Evolutionary conservation across 805 yeast species (phyloP).

Genomic region (Yarrowia keelungensis): DNA sequence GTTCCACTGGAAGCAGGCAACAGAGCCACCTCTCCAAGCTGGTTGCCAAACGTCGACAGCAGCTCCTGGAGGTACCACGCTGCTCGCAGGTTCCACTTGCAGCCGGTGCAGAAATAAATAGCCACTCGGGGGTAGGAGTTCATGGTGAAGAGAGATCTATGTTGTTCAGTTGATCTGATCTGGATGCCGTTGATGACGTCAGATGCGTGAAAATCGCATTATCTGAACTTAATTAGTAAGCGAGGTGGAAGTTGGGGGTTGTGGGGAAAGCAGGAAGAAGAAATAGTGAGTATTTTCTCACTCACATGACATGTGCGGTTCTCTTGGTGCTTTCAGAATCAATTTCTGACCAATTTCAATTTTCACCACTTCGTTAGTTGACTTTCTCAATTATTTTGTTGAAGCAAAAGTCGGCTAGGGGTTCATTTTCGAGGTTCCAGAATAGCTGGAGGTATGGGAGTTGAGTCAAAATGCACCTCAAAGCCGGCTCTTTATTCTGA

Average conservation of each 20-base stretch:
- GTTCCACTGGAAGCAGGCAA: conserved; percentile 60
- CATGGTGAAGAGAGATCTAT: background rate
- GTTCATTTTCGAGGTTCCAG: background rate
- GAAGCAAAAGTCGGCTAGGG: background rate
- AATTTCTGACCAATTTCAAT: too few relatives aligned
- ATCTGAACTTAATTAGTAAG: background rate
- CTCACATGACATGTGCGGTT: too few relatives aligned
- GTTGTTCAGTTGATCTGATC: background rate
- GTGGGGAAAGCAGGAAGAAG: too few relatives aligned
- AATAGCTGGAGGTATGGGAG: too few relatives aligned
- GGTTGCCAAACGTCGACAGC: conserved; percentile 74
- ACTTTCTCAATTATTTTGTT: background rate
- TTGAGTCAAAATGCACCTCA: too few relatives aligned
- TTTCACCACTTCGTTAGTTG: too few relatives aligned
- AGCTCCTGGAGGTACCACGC: conserved; percentile 88
- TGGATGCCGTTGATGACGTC: conserved; percentile 15
- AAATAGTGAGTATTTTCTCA: too few relatives aligned
- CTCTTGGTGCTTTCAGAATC: too few relatives aligned
- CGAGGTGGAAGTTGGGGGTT: background rate
- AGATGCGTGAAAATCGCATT: conserved; percentile 6
- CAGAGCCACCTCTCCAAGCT: conserved; percentile 62
- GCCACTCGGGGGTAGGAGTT: conserved; percentile 63
- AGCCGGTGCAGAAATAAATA: conserved; percentile 78
- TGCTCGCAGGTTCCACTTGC: conserved; percentile 90
- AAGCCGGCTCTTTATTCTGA: too few relatives aligned